phyloP scores from a whole-genome alignment of 179 eudicot genomes.

The Camellia oleifera region DNA sequence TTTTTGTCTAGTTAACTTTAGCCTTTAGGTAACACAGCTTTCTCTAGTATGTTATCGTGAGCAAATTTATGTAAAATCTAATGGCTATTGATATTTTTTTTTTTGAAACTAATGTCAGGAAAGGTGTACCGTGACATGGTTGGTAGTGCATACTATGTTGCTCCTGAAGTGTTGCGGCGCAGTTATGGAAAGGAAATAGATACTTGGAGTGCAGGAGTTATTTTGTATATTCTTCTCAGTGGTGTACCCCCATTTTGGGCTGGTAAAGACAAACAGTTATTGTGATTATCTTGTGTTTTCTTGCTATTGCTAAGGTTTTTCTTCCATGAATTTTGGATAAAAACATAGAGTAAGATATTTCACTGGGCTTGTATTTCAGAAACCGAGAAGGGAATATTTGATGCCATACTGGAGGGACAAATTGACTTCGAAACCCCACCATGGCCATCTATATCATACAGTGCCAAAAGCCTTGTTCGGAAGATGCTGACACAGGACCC shows the following conservation, averaged over 20 bases:
- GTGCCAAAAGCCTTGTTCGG: constrained; percentile 79
- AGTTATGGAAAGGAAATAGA: constrained; percentile 88
- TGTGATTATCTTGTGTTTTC: background rate
- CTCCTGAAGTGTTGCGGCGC: constrained; percentile 82
- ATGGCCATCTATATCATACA: constrained; percentile 77
- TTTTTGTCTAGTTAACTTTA: background rate
- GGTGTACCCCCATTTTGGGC: constrained; percentile 99
- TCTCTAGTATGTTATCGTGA: background rate
- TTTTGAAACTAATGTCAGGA: constrained; percentile 39
- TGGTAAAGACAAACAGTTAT: constrained; percentile 39
- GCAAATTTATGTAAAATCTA: background rate
- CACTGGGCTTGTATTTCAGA: constrained; percentile 36
- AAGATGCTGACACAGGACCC: constrained; percentile 86
- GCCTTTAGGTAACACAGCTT: background rate
- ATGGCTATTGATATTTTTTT: background rate
- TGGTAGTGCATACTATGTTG: constrained; percentile 95
- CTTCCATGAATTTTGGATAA: background rate
- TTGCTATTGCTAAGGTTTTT: constrained; percentile 1
- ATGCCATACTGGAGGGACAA: constrained; percentile 72
- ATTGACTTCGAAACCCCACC: constrained; percentile 80
- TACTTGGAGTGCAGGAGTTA: constrained; percentile 94
- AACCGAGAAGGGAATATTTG: constrained; percentile 86
- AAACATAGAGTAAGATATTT: background rate
- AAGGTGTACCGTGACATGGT: constrained; percentile 77
- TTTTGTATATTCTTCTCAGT: constrained; percentile 80